Conservation (phyloP, 805 yeast genomes). For the Osmozyma mogii region DNA sequence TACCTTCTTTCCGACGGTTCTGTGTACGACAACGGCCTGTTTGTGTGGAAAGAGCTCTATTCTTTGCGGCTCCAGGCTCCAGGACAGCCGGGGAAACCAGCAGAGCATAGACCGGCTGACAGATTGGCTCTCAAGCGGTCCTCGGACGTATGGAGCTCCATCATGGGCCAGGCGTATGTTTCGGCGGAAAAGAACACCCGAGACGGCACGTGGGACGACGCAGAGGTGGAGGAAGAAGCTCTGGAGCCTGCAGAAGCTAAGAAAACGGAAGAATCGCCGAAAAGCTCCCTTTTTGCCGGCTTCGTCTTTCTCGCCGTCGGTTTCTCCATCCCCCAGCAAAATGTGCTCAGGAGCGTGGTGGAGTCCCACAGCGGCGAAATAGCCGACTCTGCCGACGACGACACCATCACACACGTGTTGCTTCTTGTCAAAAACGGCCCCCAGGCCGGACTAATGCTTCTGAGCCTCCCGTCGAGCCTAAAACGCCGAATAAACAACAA, state of each 20-base stretch:
- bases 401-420: conserved; percentile 23
- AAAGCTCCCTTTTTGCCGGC: conserved; percentile 31
- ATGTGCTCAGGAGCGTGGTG: conserved; percentile 35
- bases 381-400: conserved; percentile 11
- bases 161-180: conserved; percentile 23
- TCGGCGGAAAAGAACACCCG: conserved; percentile 8
- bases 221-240: conserved; percentile 3
- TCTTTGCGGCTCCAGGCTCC: conserved; percentile 2
- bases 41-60: conserved; percentile 28
- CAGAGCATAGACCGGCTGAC: neutral
- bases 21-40: conserved; percentile 20
- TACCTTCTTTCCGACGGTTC: conserved; percentile 25
- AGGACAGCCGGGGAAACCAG: neutral
- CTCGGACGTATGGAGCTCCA: conserved; percentile 36
- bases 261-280: conserved; percentile 5
- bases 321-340: conserved; percentile 30
- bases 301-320: conserved; percentile 36
- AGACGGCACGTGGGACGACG: conserved; percentile 21
- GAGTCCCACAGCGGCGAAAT: conserved; percentile 38
- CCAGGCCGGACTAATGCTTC: conserved; percentile 18
- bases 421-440: conserved; percentile 25
- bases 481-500: conserved; percentile 15
- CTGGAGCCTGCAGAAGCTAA: conserved; percentile 2
- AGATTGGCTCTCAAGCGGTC: conserved; percentile 12
- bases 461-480: conserved; percentile 17